phyloP scores from a whole-genome alignment of 441 rosid genomes.

The Pelargonium australe region DNA sequence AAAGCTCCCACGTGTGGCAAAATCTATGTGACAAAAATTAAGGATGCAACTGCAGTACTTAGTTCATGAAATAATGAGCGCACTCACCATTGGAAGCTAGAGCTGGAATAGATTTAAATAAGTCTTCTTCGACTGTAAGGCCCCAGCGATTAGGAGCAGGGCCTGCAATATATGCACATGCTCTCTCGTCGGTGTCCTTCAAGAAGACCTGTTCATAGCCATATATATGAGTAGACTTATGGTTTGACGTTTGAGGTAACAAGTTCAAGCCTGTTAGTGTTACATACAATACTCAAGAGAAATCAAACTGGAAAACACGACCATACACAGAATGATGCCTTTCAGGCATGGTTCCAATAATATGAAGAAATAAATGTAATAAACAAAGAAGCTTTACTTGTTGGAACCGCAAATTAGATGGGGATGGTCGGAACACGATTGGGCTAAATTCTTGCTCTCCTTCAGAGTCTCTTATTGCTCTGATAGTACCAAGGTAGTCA shows the following conservation, averaged over 20 bases:
- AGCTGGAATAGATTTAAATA: slow-evolving; percentile 51
- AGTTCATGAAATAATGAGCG: slow-evolving; percentile 7
- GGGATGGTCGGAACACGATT: slow-evolving; percentile 62
- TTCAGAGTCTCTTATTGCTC: slow-evolving; percentile 42
- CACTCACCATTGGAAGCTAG: slow-evolving; percentile 44
- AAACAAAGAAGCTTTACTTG: slow-evolving; percentile 45
- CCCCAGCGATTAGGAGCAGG: slow-evolving; percentile 99
- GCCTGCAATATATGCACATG: slow-evolving; percentile 98
- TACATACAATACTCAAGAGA: too few species aligned
- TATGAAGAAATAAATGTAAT: slow-evolving; percentile 12
- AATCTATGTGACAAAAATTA: not conserved
- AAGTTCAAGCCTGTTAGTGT: not conserved
- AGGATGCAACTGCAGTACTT: slow-evolving; percentile 1
- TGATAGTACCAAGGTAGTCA: slow-evolving; percentile 91
- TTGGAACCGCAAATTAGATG: slow-evolving; percentile 70
- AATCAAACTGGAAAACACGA: too few species aligned
- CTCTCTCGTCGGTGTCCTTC: slow-evolving; percentile 99
- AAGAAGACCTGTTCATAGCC: slow-evolving; percentile 64
- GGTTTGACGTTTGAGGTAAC: not conserved
- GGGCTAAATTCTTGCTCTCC: slow-evolving; percentile 41
- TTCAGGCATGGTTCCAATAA: slow-evolving; percentile 4
- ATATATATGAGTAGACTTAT: slow-evolving; percentile 17
- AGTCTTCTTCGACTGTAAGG: slow-evolving; percentile 76
- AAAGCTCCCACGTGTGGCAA: not conserved
- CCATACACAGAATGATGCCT: not conserved